phyloP scores from a whole-genome alignment of 192 early-diverging fungal species.

The Coemansia umbellata region DNA sequence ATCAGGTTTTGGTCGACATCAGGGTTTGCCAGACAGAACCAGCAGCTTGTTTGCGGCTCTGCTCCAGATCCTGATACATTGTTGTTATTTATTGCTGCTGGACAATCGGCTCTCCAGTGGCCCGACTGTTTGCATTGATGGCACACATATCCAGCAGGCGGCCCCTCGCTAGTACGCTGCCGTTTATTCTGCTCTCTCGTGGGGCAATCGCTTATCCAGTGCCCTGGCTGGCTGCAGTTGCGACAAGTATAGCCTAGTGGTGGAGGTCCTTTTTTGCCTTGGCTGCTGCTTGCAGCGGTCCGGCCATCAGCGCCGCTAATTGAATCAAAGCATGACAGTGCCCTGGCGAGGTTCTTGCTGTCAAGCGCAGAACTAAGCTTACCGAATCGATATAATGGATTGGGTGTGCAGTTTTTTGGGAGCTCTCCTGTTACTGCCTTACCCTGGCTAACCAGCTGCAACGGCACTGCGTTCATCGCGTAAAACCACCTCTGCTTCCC shows the following conservation, averaged over 20 bases:
- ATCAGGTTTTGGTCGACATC: slow-evolving; percentile 88
- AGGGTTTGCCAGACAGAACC: slow-evolving; percentile 95
- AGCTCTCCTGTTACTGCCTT: slow-evolving; percentile 7
- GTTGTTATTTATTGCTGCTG: slow-evolving; percentile 14
- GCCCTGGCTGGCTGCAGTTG: slow-evolving; percentile 61
- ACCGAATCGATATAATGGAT: slow-evolving; percentile 44
- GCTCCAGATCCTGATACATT: slow-evolving; percentile 1
- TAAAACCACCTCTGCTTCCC: slow-evolving; percentile 88
- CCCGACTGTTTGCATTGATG: slow-evolving; percentile 51
- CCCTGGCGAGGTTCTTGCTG: slow-evolving; percentile 6
- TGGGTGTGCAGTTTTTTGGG: slow-evolving; percentile 57
- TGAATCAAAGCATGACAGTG: slow-evolving; percentile 39
- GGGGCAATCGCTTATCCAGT: slow-evolving; percentile 64
- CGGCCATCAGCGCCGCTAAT: slow-evolving; percentile 52
- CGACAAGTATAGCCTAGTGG: slow-evolving; percentile 61
- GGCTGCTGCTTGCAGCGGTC: slow-evolving; percentile 10
- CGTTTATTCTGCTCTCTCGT: slow-evolving; percentile 35
- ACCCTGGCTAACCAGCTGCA: slow-evolving; percentile 45
- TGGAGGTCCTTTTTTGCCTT: slow-evolving; percentile 15
- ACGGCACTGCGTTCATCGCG: slow-evolving; percentile 78
- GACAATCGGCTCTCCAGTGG: slow-evolving; percentile 53
- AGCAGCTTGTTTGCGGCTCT: slow-evolving; percentile 58
- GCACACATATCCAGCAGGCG: slow-evolving; percentile 52
- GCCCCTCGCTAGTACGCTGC: slow-evolving; percentile 15
- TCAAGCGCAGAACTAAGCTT: slow-evolving; percentile 9